phyloP scores from a whole-genome alignment of 208 protist species.

The Endotrypanum monterogeii region DNA sequence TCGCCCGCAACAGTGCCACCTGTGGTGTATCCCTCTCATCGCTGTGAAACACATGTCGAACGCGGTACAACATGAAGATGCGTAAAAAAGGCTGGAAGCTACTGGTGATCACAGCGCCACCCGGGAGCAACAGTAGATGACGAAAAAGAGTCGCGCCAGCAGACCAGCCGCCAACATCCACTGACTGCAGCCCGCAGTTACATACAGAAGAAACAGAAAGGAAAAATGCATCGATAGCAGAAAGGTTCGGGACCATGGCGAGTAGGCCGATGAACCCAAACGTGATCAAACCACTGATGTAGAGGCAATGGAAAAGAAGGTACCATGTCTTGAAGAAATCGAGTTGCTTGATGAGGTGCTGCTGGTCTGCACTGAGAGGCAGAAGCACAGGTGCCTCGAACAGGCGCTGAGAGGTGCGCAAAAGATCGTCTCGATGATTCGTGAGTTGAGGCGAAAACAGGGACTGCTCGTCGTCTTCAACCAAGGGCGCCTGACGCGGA shows the following conservation, averaged over 20 bases:
- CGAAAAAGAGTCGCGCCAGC: slow-evolving; percentile 34
- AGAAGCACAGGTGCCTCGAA: slow-evolving; percentile 52
- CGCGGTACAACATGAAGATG: slow-evolving; percentile 58
- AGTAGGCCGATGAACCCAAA: slow-evolving; percentile 44
- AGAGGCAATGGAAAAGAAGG: slow-evolving; percentile 53
- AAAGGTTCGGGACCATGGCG: slow-evolving; percentile 22
- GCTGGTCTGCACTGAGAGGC: slow-evolving; percentile 45
- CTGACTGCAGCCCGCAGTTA: slow-evolving; percentile 74
- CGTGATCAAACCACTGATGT: slow-evolving; percentile 39
- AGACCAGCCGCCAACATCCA: slow-evolving; percentile 58
- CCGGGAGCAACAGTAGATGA: slow-evolving; percentile 63
- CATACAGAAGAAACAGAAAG: slow-evolving; percentile 70
- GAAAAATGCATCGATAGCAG: slow-evolving; percentile 60
- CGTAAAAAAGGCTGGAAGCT: slow-evolving; percentile 65
- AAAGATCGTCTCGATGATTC: slow-evolving; percentile 3
- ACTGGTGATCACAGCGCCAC: slow-evolving; percentile 73
- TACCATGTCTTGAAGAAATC: slow-evolving; percentile 81
- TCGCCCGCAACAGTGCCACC: slow-evolving; percentile 40
- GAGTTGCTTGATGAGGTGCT: slow-evolving; percentile 35
- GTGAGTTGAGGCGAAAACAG: background rate
- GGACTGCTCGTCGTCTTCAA: background rate
- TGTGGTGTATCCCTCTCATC: slow-evolving; percentile 42
- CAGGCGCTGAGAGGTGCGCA: slow-evolving; percentile 50
- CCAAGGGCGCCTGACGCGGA: background rate
- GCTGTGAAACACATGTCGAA: slow-evolving; percentile 40